Evolutionary conservation across 768 basidiomycete species (phyloP).

Genomic region (Boletus insuetus): DNA sequence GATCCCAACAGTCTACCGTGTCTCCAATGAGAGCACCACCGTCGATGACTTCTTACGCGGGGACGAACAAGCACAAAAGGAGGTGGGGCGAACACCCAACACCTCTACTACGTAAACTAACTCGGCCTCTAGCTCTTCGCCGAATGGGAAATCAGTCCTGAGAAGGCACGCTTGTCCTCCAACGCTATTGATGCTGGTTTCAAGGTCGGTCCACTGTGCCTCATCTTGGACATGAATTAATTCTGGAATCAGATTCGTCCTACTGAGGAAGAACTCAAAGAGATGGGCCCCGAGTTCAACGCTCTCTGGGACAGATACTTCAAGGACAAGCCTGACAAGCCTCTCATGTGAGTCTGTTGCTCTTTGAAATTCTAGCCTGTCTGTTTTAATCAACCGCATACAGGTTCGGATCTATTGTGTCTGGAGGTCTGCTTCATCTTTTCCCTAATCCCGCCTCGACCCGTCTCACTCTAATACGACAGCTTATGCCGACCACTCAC

Average conservation of each 20-base stretch:
- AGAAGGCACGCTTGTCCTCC: slow-evolving; percentile 65
- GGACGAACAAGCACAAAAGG: slow-evolving; percentile 53
- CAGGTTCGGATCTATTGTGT: slow-evolving; percentile 65
- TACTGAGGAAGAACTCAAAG: slow-evolving; percentile 64
- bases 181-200: slow-evolving; percentile 76
- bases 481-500: slow-evolving; percentile 69
- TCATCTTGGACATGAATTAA: not conserved
- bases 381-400: not conserved
- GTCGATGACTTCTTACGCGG: slow-evolving; percentile 71
- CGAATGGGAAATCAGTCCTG: slow-evolving; percentile 65
- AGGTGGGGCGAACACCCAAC: slow-evolving; percentile 34
- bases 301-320: slow-evolving; percentile 67
- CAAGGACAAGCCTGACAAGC: slow-evolving; percentile 80
- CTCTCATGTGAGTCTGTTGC: slow-evolving; percentile 51
- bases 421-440: slow-evolving; percentile 40
- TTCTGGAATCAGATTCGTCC: slow-evolving; percentile 54
- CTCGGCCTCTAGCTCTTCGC: slow-evolving; percentile 42
- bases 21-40: slow-evolving; percentile 61
- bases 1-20: slow-evolving; percentile 52
- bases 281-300: slow-evolving; percentile 78
- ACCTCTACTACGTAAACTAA: too few species aligned
- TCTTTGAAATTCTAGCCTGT: not conserved
- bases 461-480: not conserved
- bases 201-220: slow-evolving; percentile 43
- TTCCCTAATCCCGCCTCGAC: not conserved